Base-by-base conservation (phyloP, 345 rosid species). In the Hypericum perforatum region DNA sequence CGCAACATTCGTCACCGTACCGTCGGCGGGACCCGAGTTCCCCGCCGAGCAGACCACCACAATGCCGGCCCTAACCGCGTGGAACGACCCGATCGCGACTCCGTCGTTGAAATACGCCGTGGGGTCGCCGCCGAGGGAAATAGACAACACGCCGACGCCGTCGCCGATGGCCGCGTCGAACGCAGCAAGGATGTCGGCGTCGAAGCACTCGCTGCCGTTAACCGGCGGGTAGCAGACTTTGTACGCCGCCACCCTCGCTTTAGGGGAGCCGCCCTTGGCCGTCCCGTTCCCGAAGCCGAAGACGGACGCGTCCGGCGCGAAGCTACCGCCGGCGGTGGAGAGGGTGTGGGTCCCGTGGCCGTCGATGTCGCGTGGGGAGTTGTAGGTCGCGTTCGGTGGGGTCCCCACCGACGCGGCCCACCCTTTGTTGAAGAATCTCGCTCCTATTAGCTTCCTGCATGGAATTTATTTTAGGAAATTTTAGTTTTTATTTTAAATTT, bases 201-300 rank as follows among this genome's bases (percentile, higher is more conserved):
- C 80, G 50, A 71, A 72, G 60, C 90, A 80, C 11, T 44, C 53
- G 0, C 49, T 59, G 0, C 57, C 81, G 0, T 52, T 49, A 0
- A 70, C 13, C 5, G 75, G 65, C 0, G 79, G 70, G 80, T 84
- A 81, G 41, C 88, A 81, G 0, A 77, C 77, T 43, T 74, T 81
- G 59, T 81, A 84, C 36, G 92, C 67, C 0, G 88, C 92, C 1
- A 78, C 67, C 16, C 82, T 73, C 0, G 92, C 89, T 11, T 40
- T 66, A 0, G 89, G 94, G 0, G 94, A 71, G 7, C 89, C 94
- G 0, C 94, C 94, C 40, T 76, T 81, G 0, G 82, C 84, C n/a
- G 88, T 81, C 7, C 84, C 88, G 11, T 77, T 69, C 9, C 74
- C 84, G 1, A 52, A 3, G 0, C 84, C 82, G 9, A 73, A 70